phyloP scores from a whole-genome alignment of 768 basidiomycete species.

The Stropharia rugosoannulata region DNA sequence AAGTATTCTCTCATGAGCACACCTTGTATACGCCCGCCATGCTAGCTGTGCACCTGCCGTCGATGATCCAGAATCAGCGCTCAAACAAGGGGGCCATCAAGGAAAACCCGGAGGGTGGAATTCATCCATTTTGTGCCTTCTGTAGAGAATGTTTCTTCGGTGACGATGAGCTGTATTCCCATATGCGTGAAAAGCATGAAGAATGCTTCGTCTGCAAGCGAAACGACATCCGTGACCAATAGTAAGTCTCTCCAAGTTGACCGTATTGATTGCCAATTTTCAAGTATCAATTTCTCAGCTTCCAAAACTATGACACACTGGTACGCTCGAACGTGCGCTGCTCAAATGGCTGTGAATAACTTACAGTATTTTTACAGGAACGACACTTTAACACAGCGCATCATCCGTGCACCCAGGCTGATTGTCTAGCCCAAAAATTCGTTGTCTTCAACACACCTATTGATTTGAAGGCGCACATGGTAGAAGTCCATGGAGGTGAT shows the following conservation, averaged over 20 bases:
- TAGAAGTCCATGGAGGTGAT: constrained; percentile 76
- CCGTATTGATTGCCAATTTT: background rate
- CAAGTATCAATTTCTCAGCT: constrained; percentile 42
- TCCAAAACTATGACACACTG: constrained; percentile 74
- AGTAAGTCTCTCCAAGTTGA: constrained; percentile 54
- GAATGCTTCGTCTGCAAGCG: constrained; percentile 95
- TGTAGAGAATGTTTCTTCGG: constrained; percentile 92
- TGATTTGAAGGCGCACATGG: constrained; percentile 90
- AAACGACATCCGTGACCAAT: constrained; percentile 76
- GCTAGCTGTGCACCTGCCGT: constrained; percentile 75
- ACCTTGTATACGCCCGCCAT: constrained; percentile 67
- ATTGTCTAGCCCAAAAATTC: constrained; percentile 86
- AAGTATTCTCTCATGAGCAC: constrained; percentile 96
- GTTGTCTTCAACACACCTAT: constrained; percentile 88
- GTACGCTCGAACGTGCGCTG: constrained; percentile 35
- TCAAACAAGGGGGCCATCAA: constrained; percentile 38
- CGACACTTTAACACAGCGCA: constrained; percentile 75
- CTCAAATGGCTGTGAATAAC: background rate
- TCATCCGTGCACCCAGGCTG: constrained; percentile 69
- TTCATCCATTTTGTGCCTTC: constrained; percentile 83
- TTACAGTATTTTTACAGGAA: constrained; percentile 44
- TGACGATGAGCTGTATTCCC: constrained; percentile 90
- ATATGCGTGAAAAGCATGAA: constrained; percentile 93
- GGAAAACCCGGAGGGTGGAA: constrained; percentile 66
- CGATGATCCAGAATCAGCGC: constrained; percentile 41